phyloP scores from a whole-genome alignment of 331 rosid species.

The Phaseolus coccineus region DNA sequence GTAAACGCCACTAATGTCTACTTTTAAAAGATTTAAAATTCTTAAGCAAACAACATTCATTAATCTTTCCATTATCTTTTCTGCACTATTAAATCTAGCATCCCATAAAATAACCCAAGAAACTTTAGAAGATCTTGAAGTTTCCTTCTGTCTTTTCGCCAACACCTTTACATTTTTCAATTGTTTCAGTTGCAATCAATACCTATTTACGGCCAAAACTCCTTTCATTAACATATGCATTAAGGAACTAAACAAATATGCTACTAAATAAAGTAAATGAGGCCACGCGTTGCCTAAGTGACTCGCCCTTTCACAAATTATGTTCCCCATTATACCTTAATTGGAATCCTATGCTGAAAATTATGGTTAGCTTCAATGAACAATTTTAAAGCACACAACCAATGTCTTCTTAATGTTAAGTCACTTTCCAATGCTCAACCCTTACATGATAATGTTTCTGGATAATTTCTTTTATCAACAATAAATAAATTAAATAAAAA shows the following conservation, averaged over 20 bases:
- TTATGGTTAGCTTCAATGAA: conserved; percentile 40
- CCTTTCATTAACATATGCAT: conserved; percentile 23
- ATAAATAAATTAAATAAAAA: too few relatives aligned
- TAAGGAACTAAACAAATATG: conserved; percentile 49
- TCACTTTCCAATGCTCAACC: too few relatives aligned
- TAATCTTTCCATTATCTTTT: neutral
- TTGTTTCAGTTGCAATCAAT: conserved; percentile 50
- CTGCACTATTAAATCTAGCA: conserved; percentile 43
- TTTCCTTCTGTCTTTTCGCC: conserved; percentile 39
- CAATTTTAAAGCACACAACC: conserved; percentile 31
- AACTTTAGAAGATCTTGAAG: conserved; percentile 52
- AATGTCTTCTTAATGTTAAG: neutral
- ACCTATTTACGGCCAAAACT: conserved; percentile 54
- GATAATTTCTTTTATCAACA: too few relatives aligned
- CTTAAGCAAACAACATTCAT: neutral
- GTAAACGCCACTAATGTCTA: conserved; percentile 34
- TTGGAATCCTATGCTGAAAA: conserved; percentile 47
- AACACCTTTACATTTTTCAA: conserved; percentile 45
- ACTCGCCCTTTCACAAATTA: conserved; percentile 42
- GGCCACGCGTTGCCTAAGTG: conserved; percentile 58
- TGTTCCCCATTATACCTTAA: conserved; percentile 56
- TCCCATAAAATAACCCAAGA: conserved; percentile 13
- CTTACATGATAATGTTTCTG: too few relatives aligned
- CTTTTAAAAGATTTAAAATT: conserved; percentile 9
- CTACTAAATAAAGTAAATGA: conserved; percentile 36